These are phyloP conservation scores for Fraxinus americana DNA, from an alignment of 257 asterid genomes.

Conservation along the genomic window DNA sequence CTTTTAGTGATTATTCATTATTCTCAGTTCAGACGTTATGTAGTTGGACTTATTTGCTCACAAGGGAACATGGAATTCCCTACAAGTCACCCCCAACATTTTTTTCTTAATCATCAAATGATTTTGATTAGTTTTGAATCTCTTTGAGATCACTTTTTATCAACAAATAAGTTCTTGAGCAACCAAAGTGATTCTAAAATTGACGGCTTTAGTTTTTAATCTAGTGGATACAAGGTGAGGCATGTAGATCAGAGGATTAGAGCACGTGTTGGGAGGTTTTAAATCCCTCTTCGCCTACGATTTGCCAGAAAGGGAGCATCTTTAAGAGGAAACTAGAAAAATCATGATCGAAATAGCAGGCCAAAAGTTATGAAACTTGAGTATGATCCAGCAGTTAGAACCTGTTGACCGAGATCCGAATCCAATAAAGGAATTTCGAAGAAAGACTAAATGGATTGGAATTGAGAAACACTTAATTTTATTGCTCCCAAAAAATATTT, in stretches of 20 bases:
- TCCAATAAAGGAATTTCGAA: too few species aligned
- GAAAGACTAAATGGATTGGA: too few species aligned
- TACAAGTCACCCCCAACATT: slow-evolving; percentile 6
- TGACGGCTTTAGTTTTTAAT: too few species aligned
- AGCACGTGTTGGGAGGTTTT: too few species aligned
- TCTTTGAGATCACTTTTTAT: neutral
- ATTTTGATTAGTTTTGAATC: too few species aligned
- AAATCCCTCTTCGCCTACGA: too few species aligned
- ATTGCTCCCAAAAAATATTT: too few species aligned
- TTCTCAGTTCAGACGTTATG: neutral
- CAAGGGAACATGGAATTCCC: neutral
- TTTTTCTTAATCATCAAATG: too few species aligned
- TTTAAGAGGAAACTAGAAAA: neutral
- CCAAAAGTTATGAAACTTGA: neutral
- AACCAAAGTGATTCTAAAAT: neutral
- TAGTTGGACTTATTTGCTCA: slow-evolving; percentile 27
- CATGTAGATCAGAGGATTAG: too few species aligned
- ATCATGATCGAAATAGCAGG: neutral
- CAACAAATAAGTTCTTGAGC: neutral
- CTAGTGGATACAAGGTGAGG: too few species aligned
- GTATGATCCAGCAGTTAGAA: neutral
- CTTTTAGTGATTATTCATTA: neutral
- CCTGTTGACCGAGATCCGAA: too few species aligned
- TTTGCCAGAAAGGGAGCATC: neutral
- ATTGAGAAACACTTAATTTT: too few species aligned